phyloP scores from a whole-genome alignment of 345 rosid species.

The Boechera divaricarpa region DNA sequence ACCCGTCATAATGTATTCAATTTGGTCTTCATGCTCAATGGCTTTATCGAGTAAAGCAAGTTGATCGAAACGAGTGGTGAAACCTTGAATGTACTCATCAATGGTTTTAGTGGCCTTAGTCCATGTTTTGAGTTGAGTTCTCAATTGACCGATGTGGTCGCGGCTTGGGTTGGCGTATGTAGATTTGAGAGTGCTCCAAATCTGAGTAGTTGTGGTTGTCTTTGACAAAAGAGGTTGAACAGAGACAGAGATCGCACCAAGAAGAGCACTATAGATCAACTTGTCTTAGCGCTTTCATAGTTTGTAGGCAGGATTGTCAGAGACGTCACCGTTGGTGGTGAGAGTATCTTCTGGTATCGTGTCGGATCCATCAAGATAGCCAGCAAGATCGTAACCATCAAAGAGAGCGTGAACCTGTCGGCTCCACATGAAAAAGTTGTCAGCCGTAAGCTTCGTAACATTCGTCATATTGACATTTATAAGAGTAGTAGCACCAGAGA shows the following conservation, averaged over 20 bases:
- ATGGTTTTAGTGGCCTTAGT: neutral
- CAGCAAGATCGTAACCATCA: neutral
- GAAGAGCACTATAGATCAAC: neutral
- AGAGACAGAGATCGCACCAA: neutral
- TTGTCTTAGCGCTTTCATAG: neutral
- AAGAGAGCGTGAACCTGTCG: neutral
- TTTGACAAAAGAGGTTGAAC: neutral
- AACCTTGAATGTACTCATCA: neutral
- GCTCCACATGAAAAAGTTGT: neutral
- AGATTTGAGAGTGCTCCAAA: accelerated
- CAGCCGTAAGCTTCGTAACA: neutral
- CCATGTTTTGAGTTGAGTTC: neutral
- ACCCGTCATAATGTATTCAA: neutral
- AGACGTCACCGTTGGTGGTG: no score
- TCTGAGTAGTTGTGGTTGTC: neutral
- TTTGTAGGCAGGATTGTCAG: neutral
- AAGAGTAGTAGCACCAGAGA: neutral
- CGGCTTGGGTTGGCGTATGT: neutral
- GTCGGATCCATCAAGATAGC: accelerated
- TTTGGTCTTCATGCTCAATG: neutral
- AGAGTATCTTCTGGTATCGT: neutral
- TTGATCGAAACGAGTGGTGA: neutral
- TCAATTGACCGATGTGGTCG: neutral
- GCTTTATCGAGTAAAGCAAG: neutral
- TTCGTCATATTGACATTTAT: neutral